Base-by-base conservation (phyloP, 495 filamentous ascomycete genomes). In the Daldinia grandis region DNA sequence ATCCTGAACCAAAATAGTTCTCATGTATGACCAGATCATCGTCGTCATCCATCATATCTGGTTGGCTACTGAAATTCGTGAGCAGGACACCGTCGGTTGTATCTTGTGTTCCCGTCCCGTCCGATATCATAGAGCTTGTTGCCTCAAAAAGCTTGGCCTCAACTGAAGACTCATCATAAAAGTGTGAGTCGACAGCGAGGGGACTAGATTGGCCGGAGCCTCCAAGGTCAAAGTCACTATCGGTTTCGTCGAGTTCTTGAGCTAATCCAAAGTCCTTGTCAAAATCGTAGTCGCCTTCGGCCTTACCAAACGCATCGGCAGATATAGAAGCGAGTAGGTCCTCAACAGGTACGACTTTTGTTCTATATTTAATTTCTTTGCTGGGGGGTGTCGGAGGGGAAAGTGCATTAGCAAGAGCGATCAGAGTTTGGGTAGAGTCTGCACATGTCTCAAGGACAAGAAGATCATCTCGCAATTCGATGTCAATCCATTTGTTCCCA, bases 401-500 rank as follows among this genome's bases (percentile, higher is more conserved):
- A 4, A 99, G 85, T 0, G 90, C 94, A 74, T 92, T 93, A 42
- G 95, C 76, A 63, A 95, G 87, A 15, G 85, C 88, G 56, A 96
- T 89, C 3, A 99, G 86, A 0, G 96, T 98, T 73, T 97, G 93
- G 0, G 95, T 98, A 9, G 96, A 98, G 78, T 99, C 96, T 15
- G 96, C 95, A 75, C 96, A 98, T 4, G 93, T 92, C 76, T 99
- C 96, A 15, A 99, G 82, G 24, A 99, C 89, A 28, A 98, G 83
- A 2, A 99, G 83, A 74, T 95, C 91, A 75, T 96, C 92, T 44
- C 86, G 87, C 8, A 98, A 71, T 66, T 97, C 92, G 3, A 97
- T 85, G 71, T 95, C 93, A 9, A 97, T 77, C 37, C 87, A 87
- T 62, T 89, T 88, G 10, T 86, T 82, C 0, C 83, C 87, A 30